Percentiles rank a stretch among this genome's conserved stretches.
These are phyloP conservation scores for Lachnellula subtilissima DNA, from an alignment of 2,329 filamentous ascomycete species.

Conservation along the genomic window DNA sequence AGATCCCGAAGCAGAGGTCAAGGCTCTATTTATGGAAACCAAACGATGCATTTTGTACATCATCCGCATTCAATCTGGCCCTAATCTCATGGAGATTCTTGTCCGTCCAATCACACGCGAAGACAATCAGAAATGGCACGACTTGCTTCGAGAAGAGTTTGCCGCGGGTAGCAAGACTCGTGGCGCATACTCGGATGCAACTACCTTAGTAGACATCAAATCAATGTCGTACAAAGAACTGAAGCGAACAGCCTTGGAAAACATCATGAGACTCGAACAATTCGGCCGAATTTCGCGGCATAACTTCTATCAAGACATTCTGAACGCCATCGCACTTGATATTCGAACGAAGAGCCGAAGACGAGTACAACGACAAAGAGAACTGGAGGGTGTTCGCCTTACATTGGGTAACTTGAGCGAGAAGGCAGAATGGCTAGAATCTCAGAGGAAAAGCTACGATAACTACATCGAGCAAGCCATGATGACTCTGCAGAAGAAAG, in stretches of 20 bases:
- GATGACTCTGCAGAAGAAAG: slow-evolving; percentile 94
- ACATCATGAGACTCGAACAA: slow-evolving; percentile 84
- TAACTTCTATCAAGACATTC: slow-evolving; percentile 95
- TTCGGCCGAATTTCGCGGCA: slow-evolving; percentile 77
- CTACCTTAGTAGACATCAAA: slow-evolving; percentile 80
- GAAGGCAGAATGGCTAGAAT: slow-evolving; percentile 88
- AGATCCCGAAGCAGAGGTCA: slow-evolving; percentile 88
- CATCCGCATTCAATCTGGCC: slow-evolving; percentile 88
- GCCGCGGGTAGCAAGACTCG: slow-evolving; percentile 61
- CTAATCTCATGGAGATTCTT: slow-evolving; percentile 91
- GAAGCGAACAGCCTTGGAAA: slow-evolving; percentile 89
- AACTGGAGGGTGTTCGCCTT: slow-evolving; percentile 76
- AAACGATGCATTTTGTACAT: slow-evolving; percentile 97
- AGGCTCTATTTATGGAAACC: slow-evolving; percentile 94
- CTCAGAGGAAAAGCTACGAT: slow-evolving; percentile 95
- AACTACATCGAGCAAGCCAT: slow-evolving; percentile 99
- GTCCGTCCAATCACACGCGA: slow-evolving; percentile 82
- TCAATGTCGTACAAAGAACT: slow-evolving; percentile 86
- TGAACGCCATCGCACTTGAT: slow-evolving; percentile 94
- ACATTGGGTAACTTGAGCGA: slow-evolving; percentile 73
- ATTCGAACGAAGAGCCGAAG: slow-evolving; percentile 96
- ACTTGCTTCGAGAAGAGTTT: slow-evolving; percentile 78
- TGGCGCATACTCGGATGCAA: slow-evolving; percentile 84
- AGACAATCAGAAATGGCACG: slow-evolving; percentile 84
- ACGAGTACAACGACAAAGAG: slow-evolving; percentile 83